These are phyloP conservation scores for Citrus trifoliata DNA, from an alignment of 345 rosid genomes.

Conservation along the genomic window DNA sequence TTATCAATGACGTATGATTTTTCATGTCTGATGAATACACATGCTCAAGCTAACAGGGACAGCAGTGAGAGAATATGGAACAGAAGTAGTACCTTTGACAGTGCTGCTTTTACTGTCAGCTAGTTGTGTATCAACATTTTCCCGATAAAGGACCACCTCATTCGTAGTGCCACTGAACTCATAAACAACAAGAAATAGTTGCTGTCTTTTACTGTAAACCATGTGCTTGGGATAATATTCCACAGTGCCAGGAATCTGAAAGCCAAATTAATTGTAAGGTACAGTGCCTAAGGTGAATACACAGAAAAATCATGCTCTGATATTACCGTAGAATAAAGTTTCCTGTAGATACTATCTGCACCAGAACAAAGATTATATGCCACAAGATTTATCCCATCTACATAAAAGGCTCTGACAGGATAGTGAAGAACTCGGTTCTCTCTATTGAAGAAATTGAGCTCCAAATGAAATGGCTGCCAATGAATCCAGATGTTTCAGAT, in stretches of 20 bases:
- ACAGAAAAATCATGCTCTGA: slow-evolving; percentile 8
- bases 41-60: slow-evolving; percentile 1
- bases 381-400: slow-evolving; percentile 82
- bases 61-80: not conserved
- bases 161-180: slow-evolving; percentile 79
- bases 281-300: not conserved
- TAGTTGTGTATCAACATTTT: slow-evolving; percentile 64
- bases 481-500: slow-evolving; percentile 29
- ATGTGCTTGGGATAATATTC: slow-evolving; percentile 74
- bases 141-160: slow-evolving; percentile 94
- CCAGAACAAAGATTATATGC: slow-evolving; percentile 91
- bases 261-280: slow-evolving; percentile 16
- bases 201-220: slow-evolving; percentile 68
- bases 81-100: slow-evolving; percentile 58
- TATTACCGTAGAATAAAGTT: slow-evolving; percentile 79
- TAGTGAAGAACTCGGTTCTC: slow-evolving; percentile 95
- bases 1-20: not conserved
- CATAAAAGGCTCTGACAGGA: slow-evolving; percentile 86
- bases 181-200: slow-evolving; percentile 76
- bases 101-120: slow-evolving; percentile 76
- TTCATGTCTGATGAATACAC: slow-evolving; percentile 2
- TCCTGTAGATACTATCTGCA: slow-evolving; percentile 72
- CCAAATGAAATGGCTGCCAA: slow-evolving; percentile 94
- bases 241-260: slow-evolving; percentile 81
- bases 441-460: slow-evolving; percentile 91